Percentiles rank a stretch among this genome's conserved stretches.
These are phyloP conservation scores for Goffeauzyma gilvescens DNA, from an alignment of 768 basidiomycete genomes.

Conservation along the genomic window DNA sequence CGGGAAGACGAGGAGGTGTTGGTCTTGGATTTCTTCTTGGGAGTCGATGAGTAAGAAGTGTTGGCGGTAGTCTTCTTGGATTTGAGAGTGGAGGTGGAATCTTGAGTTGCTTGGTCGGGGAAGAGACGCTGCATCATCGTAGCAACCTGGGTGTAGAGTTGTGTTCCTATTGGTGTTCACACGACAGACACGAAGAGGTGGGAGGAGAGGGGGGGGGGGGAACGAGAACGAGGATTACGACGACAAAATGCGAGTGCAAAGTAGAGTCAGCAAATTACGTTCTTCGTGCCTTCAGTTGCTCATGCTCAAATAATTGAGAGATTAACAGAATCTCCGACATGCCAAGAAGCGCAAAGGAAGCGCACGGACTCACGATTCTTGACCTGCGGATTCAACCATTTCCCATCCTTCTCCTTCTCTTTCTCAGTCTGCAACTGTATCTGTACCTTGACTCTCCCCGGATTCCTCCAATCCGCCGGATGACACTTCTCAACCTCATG, in stretches of 20 bases:
- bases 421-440: too few relatives aligned
- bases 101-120: not conserved
- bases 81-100: slow-evolving; percentile 10
- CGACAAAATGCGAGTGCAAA: too few relatives aligned
- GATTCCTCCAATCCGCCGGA: slow-evolving; percentile 95
- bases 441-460: slow-evolving; percentile 79
- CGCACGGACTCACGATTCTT: slow-evolving; percentile 30
- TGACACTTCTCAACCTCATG: slow-evolving; percentile 52
- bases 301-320: too few relatives aligned
- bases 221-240: too few relatives aligned
- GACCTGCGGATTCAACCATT: slow-evolving; percentile 28
- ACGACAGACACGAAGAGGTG: not conserved
- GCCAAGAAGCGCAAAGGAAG: not conserved
- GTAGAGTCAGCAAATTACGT: too few relatives aligned
- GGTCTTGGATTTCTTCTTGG: slow-evolving; percentile 38
- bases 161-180: slow-evolving; percentile 17
- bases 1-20: slow-evolving; percentile 43
- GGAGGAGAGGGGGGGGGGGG: too few relatives aligned
- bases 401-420: slow-evolving; percentile 25
- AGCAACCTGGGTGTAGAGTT: slow-evolving; percentile 23
- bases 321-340: too few relatives aligned
- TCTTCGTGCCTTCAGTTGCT: too few relatives aligned
- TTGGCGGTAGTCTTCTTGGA: slow-evolving; percentile 25
- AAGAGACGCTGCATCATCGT: slow-evolving; percentile 19
- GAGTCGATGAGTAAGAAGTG: slow-evolving; percentile 16